Evolutionary conservation across 345 rosid genomes (phyloP), one percentile per base, ranked within the genome.

Genomic region (Eutrema japonicum): DNA sequence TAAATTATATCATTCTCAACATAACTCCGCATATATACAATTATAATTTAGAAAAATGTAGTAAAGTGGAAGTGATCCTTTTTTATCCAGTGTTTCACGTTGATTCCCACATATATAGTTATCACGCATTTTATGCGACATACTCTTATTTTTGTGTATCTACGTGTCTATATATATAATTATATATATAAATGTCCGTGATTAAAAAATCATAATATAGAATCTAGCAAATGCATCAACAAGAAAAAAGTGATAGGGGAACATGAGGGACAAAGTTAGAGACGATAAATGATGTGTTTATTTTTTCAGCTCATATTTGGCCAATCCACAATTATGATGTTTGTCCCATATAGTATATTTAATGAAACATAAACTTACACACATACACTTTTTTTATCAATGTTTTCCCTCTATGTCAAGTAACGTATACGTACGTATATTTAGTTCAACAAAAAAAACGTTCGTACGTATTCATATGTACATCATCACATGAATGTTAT

Each of bases 251-350:
- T 45, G 67, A 64, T 48, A 32, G 5, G 72, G 77, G 64, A 58
- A 58, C 77, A 77, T 42, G 47, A 76, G 70, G 74, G 79, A 76
- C 74, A 76, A 76, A 53, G 79, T 68, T 69, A 62, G 18, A 30
- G 63, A 48, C 77, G 65, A 10, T 50, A 18, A 58, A 77, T 77
- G 57, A 71, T 71, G 63, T 77, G 80, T 77, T 77, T 77, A 50
- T 42, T 42, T 33, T 51, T 70, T 36, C 53, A 70, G 80, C 54
- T 69, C 76, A 57, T 70, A 27, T 58, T 71, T 50, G 68, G 72
- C 66, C 72, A 71, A 38, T 71, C 55, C 36, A 71, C 43, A 77
- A 65, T 77, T 71, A 77, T 77, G 67, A 77, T 77, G 80, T 66
- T 71, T 43, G 68, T 50, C 35, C 35, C 56, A 41, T 33, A 40